These are phyloP conservation scores for Cajanus cajan DNA, from an alignment of 306 rosid genomes.

Conservation along the genomic window DNA sequence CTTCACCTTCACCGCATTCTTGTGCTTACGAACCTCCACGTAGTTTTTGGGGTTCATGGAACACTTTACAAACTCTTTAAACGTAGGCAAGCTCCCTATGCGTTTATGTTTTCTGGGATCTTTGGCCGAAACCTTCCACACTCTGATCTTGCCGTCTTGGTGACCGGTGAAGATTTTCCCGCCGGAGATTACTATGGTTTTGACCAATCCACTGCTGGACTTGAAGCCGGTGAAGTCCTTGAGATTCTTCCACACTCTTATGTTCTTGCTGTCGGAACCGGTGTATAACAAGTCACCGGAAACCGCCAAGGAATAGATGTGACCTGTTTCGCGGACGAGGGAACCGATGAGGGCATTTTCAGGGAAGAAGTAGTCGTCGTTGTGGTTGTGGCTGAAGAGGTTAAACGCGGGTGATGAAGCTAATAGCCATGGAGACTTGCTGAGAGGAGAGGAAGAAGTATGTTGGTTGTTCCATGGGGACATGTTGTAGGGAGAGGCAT, in stretches of 20 bases:
- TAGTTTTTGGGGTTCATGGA: conserved; percentile 84
- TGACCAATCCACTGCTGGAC: conserved; percentile 77
- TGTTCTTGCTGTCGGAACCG: conserved; percentile 89
- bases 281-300: conserved; percentile 72
- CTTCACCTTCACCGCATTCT: conserved; percentile 60
- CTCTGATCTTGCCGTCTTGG: conserved; percentile 90
- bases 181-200: conserved; percentile 62
- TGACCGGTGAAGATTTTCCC: conserved; percentile 82
- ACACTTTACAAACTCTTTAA: conserved; percentile 62
- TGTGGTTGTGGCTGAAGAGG: not conserved
- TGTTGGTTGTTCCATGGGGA: conserved; percentile 58
- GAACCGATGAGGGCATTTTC: conserved; percentile 67
- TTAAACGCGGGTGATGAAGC: conserved; percentile 21
- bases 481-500: conserved; percentile 54
- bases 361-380: not conserved
- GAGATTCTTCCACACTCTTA: conserved; percentile 82
- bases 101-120: conserved; percentile 43
- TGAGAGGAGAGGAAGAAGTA: conserved; percentile 60
- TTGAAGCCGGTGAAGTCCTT: conserved; percentile 77
- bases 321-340: conserved; percentile 78
- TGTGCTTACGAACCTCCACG: conserved; percentile 60
- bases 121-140: conserved; percentile 60
- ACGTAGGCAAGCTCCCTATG: conserved; percentile 71
- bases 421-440: conserved; percentile 71
- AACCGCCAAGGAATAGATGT: conserved; percentile 76